Percentiles rank a stretch among this genome's conserved stretches.
Conservation (phyloP, 352 stramenopile species). For the Pythium sp. region DNA sequence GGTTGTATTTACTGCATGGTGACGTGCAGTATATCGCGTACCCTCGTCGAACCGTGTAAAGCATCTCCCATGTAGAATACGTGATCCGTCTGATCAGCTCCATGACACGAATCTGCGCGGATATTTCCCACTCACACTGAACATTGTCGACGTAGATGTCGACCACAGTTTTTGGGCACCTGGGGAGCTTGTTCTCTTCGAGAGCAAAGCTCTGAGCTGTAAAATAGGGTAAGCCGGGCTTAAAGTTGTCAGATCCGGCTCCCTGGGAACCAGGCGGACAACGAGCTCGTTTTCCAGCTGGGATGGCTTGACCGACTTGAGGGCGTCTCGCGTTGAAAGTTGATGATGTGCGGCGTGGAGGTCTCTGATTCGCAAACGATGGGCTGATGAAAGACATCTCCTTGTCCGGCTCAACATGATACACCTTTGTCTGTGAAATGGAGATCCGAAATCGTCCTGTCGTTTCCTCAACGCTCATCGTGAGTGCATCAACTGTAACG, state of each 20-base stretch:
- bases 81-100: slow-evolving; percentile 68
- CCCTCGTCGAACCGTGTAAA: slow-evolving; percentile 57
- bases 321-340: slow-evolving; percentile 4
- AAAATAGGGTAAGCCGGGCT: slow-evolving; percentile 36
- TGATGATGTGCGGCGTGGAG: slow-evolving; percentile 17
- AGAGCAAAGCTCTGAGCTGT: slow-evolving; percentile 52
- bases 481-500: slow-evolving; percentile 54
- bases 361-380: slow-evolving; percentile 18
- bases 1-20: slow-evolving; percentile 58
- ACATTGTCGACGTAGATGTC: slow-evolving; percentile 65
- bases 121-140: slow-evolving; percentile 45
- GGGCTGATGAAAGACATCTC: slow-evolving; percentile 7
- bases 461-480: slow-evolving; percentile 59
- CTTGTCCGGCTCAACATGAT: slow-evolving; percentile 21
- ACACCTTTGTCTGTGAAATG: slow-evolving; percentile 45
- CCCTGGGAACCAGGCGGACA: not conserved
- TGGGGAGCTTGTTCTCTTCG: slow-evolving; percentile 56
- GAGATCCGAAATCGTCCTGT: slow-evolving; percentile 54
- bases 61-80: slow-evolving; percentile 74
- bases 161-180: slow-evolving; percentile 47
- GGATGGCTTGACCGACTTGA: not conserved
- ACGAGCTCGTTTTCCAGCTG: not conserved
- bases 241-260: not conserved
- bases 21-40: slow-evolving; percentile 56
- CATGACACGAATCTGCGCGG: slow-evolving; percentile 54